Percentiles rank a stretch among this genome's conserved stretches.
Evolutionary conservation across 495 filamentous ascomycete genomes (phyloP).

Genomic region (Xylaria grammica): DNA sequence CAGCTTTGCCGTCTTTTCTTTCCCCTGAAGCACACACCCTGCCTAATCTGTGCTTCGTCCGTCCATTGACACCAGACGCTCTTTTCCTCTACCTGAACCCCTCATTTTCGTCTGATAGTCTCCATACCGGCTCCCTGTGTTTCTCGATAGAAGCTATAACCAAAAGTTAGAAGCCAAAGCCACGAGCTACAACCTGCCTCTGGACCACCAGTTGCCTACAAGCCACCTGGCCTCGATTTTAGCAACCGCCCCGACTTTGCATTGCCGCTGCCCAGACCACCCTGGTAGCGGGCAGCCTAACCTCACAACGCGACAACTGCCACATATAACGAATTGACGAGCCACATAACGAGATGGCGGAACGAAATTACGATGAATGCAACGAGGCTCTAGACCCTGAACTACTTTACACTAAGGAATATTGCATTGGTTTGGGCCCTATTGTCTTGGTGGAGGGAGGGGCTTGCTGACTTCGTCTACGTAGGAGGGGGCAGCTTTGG

Average conservation of each 20-base stretch:
- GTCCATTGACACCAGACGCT: conserved; percentile 21
- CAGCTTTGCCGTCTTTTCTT: conserved; percentile 29
- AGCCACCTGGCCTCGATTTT: neutral
- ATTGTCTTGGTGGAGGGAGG: conserved; percentile 13
- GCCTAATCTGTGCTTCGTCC: conserved; percentile 24
- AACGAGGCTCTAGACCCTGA: conserved; percentile 73
- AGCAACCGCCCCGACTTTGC: neutral
- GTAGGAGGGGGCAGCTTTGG: conserved; percentile 88
- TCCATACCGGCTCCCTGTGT: neutral
- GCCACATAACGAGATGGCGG: conserved; percentile 43
- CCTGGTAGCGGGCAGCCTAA: conserved; percentile 3
- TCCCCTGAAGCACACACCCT: conserved; percentile 23
- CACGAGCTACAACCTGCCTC: conserved; percentile 3
- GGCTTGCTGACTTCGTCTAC: conserved; percentile 24
- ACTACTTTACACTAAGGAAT: conserved; percentile 88
- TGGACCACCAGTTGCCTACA: neutral
- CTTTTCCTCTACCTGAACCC: conserved; percentile 16
- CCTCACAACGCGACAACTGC: conserved; percentile 12
- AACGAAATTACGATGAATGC: conserved; percentile 48
- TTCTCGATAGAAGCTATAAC: neutral
- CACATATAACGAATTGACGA: conserved; percentile 24
- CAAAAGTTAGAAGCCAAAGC: neutral
- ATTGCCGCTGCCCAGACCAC: neutral
- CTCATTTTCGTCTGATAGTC: neutral
- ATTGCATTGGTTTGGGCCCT: conserved; percentile 77